These are phyloP conservation scores for Salvia hispanica DNA, from an alignment of 257 asterid genomes.

Conservation along the genomic window DNA sequence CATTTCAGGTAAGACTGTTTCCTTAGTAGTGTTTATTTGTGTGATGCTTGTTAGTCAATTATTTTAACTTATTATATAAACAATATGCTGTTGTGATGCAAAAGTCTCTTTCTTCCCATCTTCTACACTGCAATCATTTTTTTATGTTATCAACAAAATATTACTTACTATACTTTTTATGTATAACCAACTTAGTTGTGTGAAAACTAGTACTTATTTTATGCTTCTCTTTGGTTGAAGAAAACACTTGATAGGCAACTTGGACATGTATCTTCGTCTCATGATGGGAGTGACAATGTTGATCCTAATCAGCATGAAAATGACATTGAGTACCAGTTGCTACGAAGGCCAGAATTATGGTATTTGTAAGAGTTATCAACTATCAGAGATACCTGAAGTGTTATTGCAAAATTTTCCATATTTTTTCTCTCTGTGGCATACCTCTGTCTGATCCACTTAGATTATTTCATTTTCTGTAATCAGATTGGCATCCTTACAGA, in stretches of 20 bases:
- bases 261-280: slow-evolving; percentile 40
- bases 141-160: slow-evolving; percentile 4
- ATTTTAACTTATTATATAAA: not conserved
- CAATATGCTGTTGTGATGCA: not conserved
- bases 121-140: slow-evolving; percentile 2
- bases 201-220: slow-evolving; percentile 24
- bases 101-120: slow-evolving; percentile 4
- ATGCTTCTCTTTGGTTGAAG: slow-evolving; percentile 37
- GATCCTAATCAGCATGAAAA: slow-evolving; percentile 42
- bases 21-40: not conserved
- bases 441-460: slow-evolving; percentile 12
- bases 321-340: slow-evolving; percentile 47
- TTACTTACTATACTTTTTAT: not conserved
- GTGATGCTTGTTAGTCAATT: slow-evolving; percentile 13
- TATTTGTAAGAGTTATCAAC: slow-evolving; percentile 75
- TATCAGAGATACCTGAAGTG: slow-evolving; percentile 28
- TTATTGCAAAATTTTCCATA: not conserved
- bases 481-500: slow-evolving; percentile 61
- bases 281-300: slow-evolving; percentile 38
- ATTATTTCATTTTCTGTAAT: slow-evolving; percentile 27
- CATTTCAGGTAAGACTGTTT: slow-evolving; percentile 47
- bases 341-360: slow-evolving; percentile 61
- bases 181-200: slow-evolving; percentile 14
- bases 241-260: slow-evolving; percentile 51
- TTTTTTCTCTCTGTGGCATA: not conserved